These are phyloP conservation scores for Fusarium paranaense DNA, from an alignment of 2,329 filamentous ascomycete species.

Conservation along the genomic window DNA sequence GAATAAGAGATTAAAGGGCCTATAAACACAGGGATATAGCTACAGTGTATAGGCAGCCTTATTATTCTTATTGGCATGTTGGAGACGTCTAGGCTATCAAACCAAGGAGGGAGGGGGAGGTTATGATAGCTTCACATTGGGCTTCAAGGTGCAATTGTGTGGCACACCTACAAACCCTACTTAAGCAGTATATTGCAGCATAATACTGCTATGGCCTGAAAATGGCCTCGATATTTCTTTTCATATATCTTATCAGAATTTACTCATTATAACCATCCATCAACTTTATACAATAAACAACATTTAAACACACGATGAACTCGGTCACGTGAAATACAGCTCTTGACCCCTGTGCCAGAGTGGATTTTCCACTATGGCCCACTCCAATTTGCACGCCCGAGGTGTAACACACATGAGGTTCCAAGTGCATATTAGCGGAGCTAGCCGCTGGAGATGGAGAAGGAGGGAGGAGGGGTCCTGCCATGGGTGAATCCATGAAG, in stretches of 20 bases:
- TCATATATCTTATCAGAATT: not conserved
- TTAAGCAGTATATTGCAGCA: not conserved
- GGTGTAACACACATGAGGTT: not conserved
- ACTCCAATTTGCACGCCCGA: not conserved
- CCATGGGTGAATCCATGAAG: not conserved
- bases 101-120: not conserved
- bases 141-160: not conserved
- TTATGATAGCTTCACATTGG: not conserved
- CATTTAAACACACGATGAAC: not conserved
- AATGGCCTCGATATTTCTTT: not conserved
- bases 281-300: not conserved
- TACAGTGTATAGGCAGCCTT: not conserved
- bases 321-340: not conserved
- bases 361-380: not conserved
- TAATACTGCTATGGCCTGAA: not conserved
- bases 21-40: not conserved
- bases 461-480: constrained; percentile 34
- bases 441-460: constrained; percentile 14
- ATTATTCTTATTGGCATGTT: not conserved
- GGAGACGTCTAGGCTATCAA: not conserved
- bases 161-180: not conserved
- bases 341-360: not conserved
- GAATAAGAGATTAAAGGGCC: not conserved
- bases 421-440: constrained; percentile 21
- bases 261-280: not conserved